These are phyloP conservation scores for Colletotrichum plurivorum DNA, from an alignment of 2,329 filamentous ascomycete species.

Conservation along the genomic window DNA sequence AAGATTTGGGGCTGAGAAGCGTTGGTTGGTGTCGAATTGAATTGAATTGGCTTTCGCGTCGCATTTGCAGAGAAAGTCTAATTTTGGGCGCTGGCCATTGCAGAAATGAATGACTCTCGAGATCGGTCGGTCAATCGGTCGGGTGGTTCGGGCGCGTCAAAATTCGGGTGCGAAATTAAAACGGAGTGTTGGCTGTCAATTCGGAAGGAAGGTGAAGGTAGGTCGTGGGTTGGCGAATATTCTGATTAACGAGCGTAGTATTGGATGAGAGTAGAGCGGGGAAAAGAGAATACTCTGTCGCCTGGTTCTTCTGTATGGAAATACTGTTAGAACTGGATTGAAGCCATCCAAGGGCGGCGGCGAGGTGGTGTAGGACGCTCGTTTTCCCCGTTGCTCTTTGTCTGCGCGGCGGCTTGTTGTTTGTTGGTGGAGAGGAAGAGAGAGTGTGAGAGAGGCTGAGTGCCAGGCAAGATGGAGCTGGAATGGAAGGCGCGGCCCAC, in stretches of 20 bases:
- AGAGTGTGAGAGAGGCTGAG: conserved; percentile 39
- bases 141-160: conserved; percentile 29
- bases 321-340: conserved; percentile 36
- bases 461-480: conserved; percentile 33
- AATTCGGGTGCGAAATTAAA: conserved; percentile 31
- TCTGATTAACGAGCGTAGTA: conserved; percentile 36
- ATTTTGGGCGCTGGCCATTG: conserved; percentile 33
- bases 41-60: conserved; percentile 20
- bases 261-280: conserved; percentile 13
- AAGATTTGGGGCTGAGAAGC: conserved; percentile 19
- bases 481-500: conserved; percentile 38
- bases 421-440: conserved; percentile 36
- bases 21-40: conserved; percentile 11
- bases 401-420: conserved; percentile 35
- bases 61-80: conserved; percentile 35
- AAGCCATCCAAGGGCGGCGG: conserved; percentile 29
- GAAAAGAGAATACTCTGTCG: conserved; percentile 26
- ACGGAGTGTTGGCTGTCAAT: conserved; percentile 27
- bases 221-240: conserved; percentile 21
- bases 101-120: conserved; percentile 12
- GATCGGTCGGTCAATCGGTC: conserved; percentile 19
- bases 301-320: conserved; percentile 21
- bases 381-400: conserved; percentile 33
- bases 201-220: conserved; percentile 4
- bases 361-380: conserved; percentile 18